These are phyloP conservation scores for Trichosanthes truncata DNA, from an alignment of 306 rosid species.

Conservation along the genomic window DNA sequence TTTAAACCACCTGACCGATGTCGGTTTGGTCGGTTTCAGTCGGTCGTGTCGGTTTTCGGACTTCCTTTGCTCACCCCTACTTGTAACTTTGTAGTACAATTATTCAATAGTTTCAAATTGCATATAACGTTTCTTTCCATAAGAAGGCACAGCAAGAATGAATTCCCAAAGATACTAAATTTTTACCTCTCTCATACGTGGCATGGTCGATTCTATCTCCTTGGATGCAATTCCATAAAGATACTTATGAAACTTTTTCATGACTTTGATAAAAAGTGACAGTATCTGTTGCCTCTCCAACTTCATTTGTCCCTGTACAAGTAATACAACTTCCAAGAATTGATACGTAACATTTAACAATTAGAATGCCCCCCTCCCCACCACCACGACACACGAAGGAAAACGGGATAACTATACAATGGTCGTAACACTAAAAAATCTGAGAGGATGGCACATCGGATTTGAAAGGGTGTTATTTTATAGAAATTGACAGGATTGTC, in stretches of 20 bases:
- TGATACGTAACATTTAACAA: background rate
- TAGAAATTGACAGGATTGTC: background rate
- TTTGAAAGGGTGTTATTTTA: background rate
- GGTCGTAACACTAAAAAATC: background rate
- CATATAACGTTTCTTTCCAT: background rate
- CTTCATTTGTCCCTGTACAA: slow-evolving; percentile 55
- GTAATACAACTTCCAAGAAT: background rate
- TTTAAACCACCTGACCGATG: too few species aligned
- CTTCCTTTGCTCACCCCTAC: too few species aligned
- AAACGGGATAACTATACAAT: background rate
- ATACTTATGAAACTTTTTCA: slow-evolving; percentile 66
- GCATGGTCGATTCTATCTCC: slow-evolving; percentile 71
- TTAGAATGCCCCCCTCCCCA: background rate
- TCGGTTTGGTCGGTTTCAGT: too few species aligned
- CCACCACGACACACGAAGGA: background rate
- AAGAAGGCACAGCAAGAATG: background rate
- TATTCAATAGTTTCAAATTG: background rate
- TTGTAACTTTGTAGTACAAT: background rate
- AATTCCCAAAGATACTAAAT: background rate
- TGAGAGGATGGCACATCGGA: background rate
- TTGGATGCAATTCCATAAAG: slow-evolving; percentile 48
- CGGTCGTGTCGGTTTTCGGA: too few species aligned
- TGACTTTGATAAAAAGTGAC: slow-evolving; percentile 69
- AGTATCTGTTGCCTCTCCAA: slow-evolving; percentile 71
- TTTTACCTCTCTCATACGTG: slow-evolving; percentile 66